Base-by-base conservation (phyloP, 345 rosid genomes). In the Linum trigynum region DNA sequence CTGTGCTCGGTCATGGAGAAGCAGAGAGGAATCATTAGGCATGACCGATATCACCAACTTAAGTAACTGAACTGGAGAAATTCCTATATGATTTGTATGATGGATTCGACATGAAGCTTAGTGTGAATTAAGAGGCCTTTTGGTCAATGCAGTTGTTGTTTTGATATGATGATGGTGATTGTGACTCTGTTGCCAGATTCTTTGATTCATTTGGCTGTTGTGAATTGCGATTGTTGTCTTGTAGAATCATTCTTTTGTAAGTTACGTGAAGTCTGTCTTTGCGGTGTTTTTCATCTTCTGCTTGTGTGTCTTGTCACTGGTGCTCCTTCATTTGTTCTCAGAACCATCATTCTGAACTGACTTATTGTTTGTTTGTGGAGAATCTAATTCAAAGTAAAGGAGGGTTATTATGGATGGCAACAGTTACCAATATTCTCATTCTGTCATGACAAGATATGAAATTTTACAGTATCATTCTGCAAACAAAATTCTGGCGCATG, bases 21-120 rank as follows among this genome's bases (percentile, higher is more conserved):
- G 61, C 36, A 67, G 74, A 69, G 77, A 73, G 56, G 75, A 76
- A 1, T 65, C 15, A 9, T 48, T 38, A 51, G 65, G 71, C 5
- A 62, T 77, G 62, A 61, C 69, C 69, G 84, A 78, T 60, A 72
- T 81, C 72, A 75, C 82, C 73, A 81, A 78, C 71, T 71, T 74
- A 74, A 70, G 72, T 61, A 64, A 68, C 37, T 69, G 67, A 37
- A 41, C 45, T 41, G 45, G 6, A 41, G 9, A 23, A 23, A 23
- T 1, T n/a, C n/a, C n/a, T n/a, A n/a, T n/a, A n/a, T n/a, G n/a
- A n/a, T n/a, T n/a, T n/a, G 32, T 1, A 23, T 23, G 32, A 23
- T 23, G 32, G 32, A 23, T 23, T 23, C 32, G 32, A 23, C 32
- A 23, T 23, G 32, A 23, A 23, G 32, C 32, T 23, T 48, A 1